Conservation (phyloP, 495 filamentous ascomycete genomes). For the Penicillium turbatum region DNA sequence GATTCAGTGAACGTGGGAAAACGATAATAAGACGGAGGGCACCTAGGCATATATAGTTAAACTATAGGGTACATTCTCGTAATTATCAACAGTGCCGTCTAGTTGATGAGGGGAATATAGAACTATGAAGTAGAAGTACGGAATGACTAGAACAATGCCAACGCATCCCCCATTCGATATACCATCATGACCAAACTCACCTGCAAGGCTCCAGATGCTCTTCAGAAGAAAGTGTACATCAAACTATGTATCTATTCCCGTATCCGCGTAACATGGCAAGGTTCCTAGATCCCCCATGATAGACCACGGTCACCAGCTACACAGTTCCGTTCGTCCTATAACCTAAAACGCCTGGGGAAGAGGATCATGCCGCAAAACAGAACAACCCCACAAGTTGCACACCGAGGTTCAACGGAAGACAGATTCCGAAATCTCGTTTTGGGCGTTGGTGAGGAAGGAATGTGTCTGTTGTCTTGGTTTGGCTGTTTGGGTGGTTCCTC, state of each 20-base stretch:
- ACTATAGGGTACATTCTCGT: too few relatives aligned
- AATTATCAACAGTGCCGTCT: too few relatives aligned
- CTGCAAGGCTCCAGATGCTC: slow-evolving; percentile 1
- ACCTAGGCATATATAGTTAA: too few relatives aligned
- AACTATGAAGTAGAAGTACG: background rate
- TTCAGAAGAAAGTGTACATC: background rate
- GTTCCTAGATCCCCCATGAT: slow-evolving; percentile 3
- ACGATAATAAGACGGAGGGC: background rate
- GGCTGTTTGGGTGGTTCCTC: slow-evolving; percentile 15
- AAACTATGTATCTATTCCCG: background rate
- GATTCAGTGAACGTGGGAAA: background rate
- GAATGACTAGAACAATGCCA: background rate
- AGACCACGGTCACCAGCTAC: slow-evolving; percentile 6
- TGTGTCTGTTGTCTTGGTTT: background rate
- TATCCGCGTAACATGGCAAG: slow-evolving; percentile 5
- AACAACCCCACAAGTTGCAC: background rate
- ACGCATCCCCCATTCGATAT: slow-evolving; percentile 6
- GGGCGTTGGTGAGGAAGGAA: background rate
- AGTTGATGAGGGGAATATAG: too few relatives aligned
- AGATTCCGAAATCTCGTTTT: background rate
- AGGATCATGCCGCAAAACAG: background rate
- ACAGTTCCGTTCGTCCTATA: background rate
- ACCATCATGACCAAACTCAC: slow-evolving; percentile 1
- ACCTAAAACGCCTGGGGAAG: background rate
- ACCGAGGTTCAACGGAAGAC: background rate